Evolutionary conservation across 208 protist species (phyloP).

Genomic region (Trypanosoma theileri): DNA sequence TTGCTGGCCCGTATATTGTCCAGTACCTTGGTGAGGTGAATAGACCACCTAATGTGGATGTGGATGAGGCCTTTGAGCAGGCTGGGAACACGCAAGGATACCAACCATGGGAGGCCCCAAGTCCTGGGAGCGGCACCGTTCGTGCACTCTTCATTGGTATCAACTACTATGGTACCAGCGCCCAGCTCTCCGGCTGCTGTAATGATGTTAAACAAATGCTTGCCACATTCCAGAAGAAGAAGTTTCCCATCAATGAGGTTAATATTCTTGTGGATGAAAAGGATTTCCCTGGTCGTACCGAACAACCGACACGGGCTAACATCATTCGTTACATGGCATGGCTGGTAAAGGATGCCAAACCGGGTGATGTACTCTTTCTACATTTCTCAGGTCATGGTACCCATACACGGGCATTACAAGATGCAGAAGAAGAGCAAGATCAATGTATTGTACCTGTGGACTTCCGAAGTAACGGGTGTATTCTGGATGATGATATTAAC

Average conservation of each 20-base stretch:
- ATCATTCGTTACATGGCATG: conserved; percentile 80
- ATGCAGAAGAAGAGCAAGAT: conserved; percentile 71
- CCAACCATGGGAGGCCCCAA: conserved; percentile 31
- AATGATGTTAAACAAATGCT: conserved; percentile 70
- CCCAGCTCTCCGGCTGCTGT: conserved; percentile 63
- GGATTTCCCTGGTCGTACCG: conserved; percentile 43
- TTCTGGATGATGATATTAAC: conserved; percentile 81
- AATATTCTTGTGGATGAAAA: conserved; percentile 73
- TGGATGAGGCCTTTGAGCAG: conserved; percentile 52
- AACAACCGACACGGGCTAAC: conserved; percentile 47
- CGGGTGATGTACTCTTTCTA: conserved; percentile 81
- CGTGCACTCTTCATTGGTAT: conserved; percentile 71
- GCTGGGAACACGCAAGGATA: conserved; percentile 32
- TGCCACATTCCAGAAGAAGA: conserved; percentile 55
- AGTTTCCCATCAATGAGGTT: conserved; percentile 49
- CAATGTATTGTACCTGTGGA: conserved; percentile 73
- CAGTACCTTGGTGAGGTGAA: conserved; percentile 47
- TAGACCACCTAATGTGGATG: conserved; percentile 38
- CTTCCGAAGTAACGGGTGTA: conserved; percentile 50
- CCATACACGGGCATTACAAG: conserved; percentile 43
- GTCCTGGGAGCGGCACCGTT: conserved; percentile 36
- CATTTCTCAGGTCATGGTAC: conserved; percentile 84
- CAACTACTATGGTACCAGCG: conserved; percentile 70
- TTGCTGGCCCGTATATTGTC: conserved; percentile 52
- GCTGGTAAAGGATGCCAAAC: conserved; percentile 57